These are phyloP conservation scores for Thalassiosira hispida DNA, from an alignment of 352 stramenopile species.

Conservation along the genomic window DNA sequence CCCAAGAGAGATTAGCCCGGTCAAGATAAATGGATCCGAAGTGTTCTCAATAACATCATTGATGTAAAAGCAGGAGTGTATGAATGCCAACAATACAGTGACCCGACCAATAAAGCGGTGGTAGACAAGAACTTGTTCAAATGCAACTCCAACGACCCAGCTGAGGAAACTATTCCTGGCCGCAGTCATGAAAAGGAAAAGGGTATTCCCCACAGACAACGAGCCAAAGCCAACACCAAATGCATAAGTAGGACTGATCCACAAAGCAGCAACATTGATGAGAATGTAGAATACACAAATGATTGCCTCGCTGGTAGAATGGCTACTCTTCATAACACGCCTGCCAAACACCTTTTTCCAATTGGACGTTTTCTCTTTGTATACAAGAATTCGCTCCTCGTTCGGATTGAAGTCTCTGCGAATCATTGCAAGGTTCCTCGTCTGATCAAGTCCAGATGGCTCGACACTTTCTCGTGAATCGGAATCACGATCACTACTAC, in stretches of 20 bases:
- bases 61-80: constrained; percentile 39
- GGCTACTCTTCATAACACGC: constrained; percentile 20
- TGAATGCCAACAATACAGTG: constrained; percentile 25
- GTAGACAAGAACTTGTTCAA: constrained; percentile 43
- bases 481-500: not conserved
- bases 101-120: constrained; percentile 44
- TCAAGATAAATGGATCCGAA: constrained; percentile 26
- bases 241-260: constrained; percentile 19
- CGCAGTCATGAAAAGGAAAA: constrained; percentile 35
- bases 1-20: constrained; percentile 26
- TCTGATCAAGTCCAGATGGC: not conserved
- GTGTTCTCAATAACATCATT: constrained; percentile 18
- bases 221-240: constrained; percentile 41
- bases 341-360: constrained; percentile 21
- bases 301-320: constrained; percentile 29
- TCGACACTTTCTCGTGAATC: constrained; percentile 1
- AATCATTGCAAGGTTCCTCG: constrained; percentile 11
- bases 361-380: constrained; percentile 37
- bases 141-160: constrained; percentile 35
- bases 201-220: constrained; percentile 37
- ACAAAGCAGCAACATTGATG: constrained; percentile 35
- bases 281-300: constrained; percentile 30
- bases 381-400: constrained; percentile 21
- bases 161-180: constrained; percentile 29
- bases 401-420: constrained; percentile 12